Evolutionary conservation across 2,329 filamentous ascomycete genomes (phyloP), one percentile per base, ranked within the genome.

Genomic region (Grosmannia clavigera): DNA sequence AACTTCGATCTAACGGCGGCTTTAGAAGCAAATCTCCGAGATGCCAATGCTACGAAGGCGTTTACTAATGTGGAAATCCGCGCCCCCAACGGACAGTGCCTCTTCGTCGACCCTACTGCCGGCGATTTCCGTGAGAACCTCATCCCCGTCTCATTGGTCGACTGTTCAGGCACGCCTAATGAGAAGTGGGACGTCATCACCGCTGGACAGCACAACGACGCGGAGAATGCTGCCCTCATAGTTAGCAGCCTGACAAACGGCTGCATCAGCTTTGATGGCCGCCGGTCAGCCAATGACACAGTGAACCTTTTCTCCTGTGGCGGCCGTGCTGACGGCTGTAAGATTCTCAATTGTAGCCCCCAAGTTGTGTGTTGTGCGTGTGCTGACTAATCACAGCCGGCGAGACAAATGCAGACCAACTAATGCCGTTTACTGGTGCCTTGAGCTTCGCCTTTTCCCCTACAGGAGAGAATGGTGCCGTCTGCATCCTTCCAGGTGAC

Each of bases 71-170:
- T 77, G 48, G 70, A 73, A 59, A 77, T 81, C 67, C 71, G 74
- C 38, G 74, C 77, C 0, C 68, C 76, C 12, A 74, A 77, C 62
- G 78, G 78, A 31, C 72, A 76, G 58, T 81, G 78, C 61, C 71
- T 81, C n/a, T 79, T 74, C 40, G 68, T 80, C 53, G 76, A 81
- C 64, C 75, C 77, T 0, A 76, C 76, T 1, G 78, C 77, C 0
- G 79, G 78, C 43, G 78, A 81, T 64, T 81, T 80, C 67, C 76
- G 78, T 6, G 71, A 77, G 67, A 81, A 81, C 64, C 70, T 81
- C 55, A 79, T 81, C 57, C 78, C 78, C 2, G 68, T 81, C 10
- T 70, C 72, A 27, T 65, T 80, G 11, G 74, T 75, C 10, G 67
- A 69, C 33, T 81, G 79, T 68, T 68, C 70, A 35, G 76, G 74